Evolutionary conservation across 768 basidiomycete species (phyloP), one percentile per base, ranked within the genome.

Genomic region (Roridomyces roridus): DNA sequence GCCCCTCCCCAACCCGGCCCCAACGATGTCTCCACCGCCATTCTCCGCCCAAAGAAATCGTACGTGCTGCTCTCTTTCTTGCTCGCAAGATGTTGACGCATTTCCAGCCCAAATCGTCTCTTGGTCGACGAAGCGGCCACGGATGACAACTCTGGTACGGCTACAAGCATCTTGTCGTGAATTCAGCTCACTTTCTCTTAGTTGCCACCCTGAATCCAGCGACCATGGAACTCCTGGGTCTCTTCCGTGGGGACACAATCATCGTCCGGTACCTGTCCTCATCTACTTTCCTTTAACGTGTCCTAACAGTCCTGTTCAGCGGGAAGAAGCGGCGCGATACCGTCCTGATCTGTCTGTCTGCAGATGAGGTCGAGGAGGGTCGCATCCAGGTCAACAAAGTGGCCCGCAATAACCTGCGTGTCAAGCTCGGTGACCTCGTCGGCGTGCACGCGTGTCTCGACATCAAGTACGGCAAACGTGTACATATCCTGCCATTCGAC

Each of bases 341-440:
- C 8, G 97, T 99, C 39, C 88, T 99, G 59, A 98, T 98, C 72
- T 97, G 95, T 68, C 75, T 99, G 68, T 91, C 90, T 68, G 92
- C 91, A 36, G 97, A 98, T 68, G 94, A 96, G 59, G 93, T 98
- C 59, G 97, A 98, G 66, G 97, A 98, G 75, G 96, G 97, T 55
- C 92, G 93, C 71, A 96, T 99, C 61, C 96, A 97, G 68, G 79
- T 99, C 77, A 99, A 99, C 88, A 98, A 98, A 76, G 97, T 99
- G 31, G 97, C 97, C n/a, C 93, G 97, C 55, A 96, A 98, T 80
- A 98, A 99, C 77, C 77, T 98, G 43, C 92, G 96, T 51, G 94
- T 98, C 65, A 98, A 98, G 80, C 88, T 98, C 39, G 96, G 92
- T 39, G 97, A 99, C 74, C 83, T 98, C 51, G 94, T 94, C 70